Percentiles rank a stretch among this genome's conserved stretches.
These are phyloP conservation scores for Diplodia mutila DNA, from an alignment of 2,329 filamentous ascomycete genomes.

Conservation along the genomic window DNA sequence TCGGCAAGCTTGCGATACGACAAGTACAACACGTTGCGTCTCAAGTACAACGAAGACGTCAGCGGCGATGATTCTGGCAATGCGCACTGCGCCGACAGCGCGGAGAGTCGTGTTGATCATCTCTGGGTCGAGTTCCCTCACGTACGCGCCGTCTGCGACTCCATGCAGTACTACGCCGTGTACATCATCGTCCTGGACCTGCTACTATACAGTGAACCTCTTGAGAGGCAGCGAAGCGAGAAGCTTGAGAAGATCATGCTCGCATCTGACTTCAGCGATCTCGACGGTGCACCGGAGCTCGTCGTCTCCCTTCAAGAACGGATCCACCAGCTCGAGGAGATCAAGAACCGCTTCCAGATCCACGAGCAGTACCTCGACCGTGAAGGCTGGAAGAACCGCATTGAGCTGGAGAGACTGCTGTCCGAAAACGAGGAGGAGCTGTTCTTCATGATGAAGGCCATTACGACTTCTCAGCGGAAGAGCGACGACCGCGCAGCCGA, in stretches of 20 bases:
- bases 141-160: conserved; percentile 93
- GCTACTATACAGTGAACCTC: conserved; percentile 90
- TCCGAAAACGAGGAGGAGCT: conserved; percentile 91
- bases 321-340: conserved; percentile 91
- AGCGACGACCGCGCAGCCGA: conserved; percentile 66
- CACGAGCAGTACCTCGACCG: conserved; percentile 85
- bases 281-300: conserved; percentile 91
- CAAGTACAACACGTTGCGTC: conserved; percentile 94
- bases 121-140: conserved; percentile 97
- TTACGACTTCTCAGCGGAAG: conserved; percentile 92
- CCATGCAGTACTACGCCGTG: conserved; percentile 94
- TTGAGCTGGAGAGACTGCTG: conserved; percentile 87
- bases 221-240: conserved; percentile 96
- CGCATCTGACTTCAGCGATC: conserved; percentile 96
- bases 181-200: conserved; percentile 98
- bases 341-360: conserved; percentile 94
- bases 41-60: conserved; percentile 97
- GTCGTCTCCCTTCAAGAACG: conserved; percentile 89
- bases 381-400: conserved; percentile 86
- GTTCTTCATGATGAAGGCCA: conserved; percentile 99
- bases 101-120: conserved; percentile 87
- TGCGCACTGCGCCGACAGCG: conserved; percentile 52
- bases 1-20: conserved; percentile 93
- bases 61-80: conserved; percentile 62
- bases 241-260: conserved; percentile 98